Evolutionary conservation across 768 basidiomycete genomes (phyloP).

Genomic region (Symmetrospora coprosmae): DNA sequence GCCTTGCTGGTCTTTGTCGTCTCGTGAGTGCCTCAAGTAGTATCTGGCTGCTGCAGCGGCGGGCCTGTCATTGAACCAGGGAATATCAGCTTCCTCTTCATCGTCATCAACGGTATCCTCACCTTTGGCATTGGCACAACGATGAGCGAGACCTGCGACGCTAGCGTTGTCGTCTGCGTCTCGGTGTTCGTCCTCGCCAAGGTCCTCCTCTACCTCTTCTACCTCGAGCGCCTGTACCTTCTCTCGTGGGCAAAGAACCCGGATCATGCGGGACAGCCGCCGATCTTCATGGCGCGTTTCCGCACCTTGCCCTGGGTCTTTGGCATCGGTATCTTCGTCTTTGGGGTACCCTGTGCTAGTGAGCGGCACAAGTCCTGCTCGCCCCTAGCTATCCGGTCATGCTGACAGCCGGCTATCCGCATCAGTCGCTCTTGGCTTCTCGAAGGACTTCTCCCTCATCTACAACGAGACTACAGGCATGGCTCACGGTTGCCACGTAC

Average conservation of each 20-base stretch:
- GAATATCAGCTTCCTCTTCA: constrained; percentile 1
- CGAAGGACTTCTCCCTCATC: neutral
- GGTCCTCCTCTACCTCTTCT: constrained; percentile 18
- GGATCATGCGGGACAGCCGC: neutral
- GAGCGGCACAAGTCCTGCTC: neutral
- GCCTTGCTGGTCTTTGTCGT: constrained; percentile 10
- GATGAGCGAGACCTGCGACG: constrained; percentile 3
- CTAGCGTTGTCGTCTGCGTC: constrained; percentile 16
- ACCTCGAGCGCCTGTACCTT: constrained; percentile 7
- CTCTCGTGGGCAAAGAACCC: constrained; percentile 1
- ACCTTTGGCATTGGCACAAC: constrained; percentile 15
- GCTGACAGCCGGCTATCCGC: neutral
- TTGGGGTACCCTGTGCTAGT: constrained; percentile 20
- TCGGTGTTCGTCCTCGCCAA: constrained; percentile 21
- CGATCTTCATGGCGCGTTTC: neutral
- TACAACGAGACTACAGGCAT: neutral
- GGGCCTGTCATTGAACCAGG: neutral
- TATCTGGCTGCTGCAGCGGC: neutral
- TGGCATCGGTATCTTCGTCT: constrained; percentile 8
- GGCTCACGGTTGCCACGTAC: constrained; percentile 19
- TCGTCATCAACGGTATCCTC: constrained; percentile 12
- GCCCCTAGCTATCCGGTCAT: neutral
- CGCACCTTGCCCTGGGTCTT: neutral
- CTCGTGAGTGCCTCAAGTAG: constrained; percentile 3
- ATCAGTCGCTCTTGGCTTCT: constrained; percentile 14